Percentiles rank a stretch among this genome's conserved stretches.
phyloP scores from a whole-genome alignment of 2,329 filamentous ascomycete species.

The Ciborinia camelliae region DNA sequence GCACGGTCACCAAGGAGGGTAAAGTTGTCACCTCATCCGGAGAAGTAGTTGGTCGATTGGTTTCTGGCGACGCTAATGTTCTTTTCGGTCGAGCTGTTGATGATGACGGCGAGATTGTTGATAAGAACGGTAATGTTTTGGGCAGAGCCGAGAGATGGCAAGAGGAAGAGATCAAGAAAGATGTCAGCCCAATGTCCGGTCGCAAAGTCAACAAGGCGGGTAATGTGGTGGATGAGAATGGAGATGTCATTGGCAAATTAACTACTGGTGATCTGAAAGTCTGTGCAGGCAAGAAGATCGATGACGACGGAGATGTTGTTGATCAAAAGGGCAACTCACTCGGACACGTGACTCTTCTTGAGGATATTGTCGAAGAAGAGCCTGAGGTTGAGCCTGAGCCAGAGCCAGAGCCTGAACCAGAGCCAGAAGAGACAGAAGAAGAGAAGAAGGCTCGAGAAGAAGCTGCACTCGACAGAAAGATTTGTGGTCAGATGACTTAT shows the following conservation, averaged over 20 bases:
- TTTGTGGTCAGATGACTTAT: slow-evolving; percentile 70
- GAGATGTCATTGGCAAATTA: slow-evolving; percentile 62
- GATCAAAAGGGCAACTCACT: slow-evolving; percentile 64
- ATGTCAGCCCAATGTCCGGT: slow-evolving; percentile 51
- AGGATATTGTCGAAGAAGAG: slow-evolving; percentile 48
- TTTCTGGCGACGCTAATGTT: slow-evolving; percentile 67
- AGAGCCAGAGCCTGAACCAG: slow-evolving; percentile 40
- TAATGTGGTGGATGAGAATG: slow-evolving; percentile 56
- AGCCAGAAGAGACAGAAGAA: slow-evolving; percentile 54
- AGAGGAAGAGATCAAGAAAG: slow-evolving; percentile 51
- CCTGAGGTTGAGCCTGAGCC: slow-evolving; percentile 40
- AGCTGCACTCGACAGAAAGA: slow-evolving; percentile 66
- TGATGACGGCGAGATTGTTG: slow-evolving; percentile 77
- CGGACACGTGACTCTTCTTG: slow-evolving; percentile 65
- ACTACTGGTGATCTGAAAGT: slow-evolving; percentile 63
- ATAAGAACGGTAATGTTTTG: slow-evolving; percentile 64
- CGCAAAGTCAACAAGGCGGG: slow-evolving; percentile 57
- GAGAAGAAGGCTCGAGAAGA: slow-evolving; percentile 54
- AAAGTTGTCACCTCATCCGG: slow-evolving; percentile 64
- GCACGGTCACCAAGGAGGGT: slow-evolving; percentile 65
- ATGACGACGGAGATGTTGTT: slow-evolving; percentile 68
- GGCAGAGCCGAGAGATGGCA: slow-evolving; percentile 59
- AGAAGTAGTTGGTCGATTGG: slow-evolving; percentile 68
- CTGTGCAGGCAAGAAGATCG: slow-evolving; percentile 65
- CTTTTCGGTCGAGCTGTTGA: slow-evolving; percentile 73